These are phyloP conservation scores for Arthroderma sp. DNA, from an alignment of 2,329 filamentous ascomycete genomes.

Conservation along the genomic window DNA sequence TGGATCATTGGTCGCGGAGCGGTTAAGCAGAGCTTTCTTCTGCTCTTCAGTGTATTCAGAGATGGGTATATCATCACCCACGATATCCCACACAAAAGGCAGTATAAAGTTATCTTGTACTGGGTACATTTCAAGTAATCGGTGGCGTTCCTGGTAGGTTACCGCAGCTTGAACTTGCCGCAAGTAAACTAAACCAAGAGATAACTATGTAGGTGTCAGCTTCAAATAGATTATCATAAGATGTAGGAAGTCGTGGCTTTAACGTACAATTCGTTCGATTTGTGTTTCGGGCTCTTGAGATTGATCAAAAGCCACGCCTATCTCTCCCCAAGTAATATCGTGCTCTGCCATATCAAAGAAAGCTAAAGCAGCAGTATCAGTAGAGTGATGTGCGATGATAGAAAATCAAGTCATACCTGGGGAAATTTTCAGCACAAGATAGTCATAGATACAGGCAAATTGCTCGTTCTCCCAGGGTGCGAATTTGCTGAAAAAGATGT, in stretches of 20 bases:
- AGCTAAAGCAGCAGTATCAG: no score
- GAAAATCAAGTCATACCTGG: no score
- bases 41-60: constrained; percentile 2
- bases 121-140: constrained; percentile 3
- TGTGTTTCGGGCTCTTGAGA: no score
- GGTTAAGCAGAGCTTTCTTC: constrained; percentile 1
- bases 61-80: not conserved
- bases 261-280: no score
- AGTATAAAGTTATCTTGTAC: no score
- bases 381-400: no score
- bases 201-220: constrained; percentile 1
- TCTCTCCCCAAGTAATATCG: no score
- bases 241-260: no score
- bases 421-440: constrained; percentile 7
- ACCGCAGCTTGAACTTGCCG: constrained; percentile 2
- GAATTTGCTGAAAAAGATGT: constrained; percentile 10
- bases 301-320: no score
- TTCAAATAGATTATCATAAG: no score
- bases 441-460: constrained; percentile 12
- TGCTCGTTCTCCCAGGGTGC: constrained; percentile 14
- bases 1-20: not conserved
- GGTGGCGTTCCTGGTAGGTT: no score
- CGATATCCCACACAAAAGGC: no score
- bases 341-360: constrained; percentile 7
- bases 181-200: constrained; percentile 3